Conservation (phyloP, 1,284 basidiomycete species). For the Vanrija humicola region DNA sequence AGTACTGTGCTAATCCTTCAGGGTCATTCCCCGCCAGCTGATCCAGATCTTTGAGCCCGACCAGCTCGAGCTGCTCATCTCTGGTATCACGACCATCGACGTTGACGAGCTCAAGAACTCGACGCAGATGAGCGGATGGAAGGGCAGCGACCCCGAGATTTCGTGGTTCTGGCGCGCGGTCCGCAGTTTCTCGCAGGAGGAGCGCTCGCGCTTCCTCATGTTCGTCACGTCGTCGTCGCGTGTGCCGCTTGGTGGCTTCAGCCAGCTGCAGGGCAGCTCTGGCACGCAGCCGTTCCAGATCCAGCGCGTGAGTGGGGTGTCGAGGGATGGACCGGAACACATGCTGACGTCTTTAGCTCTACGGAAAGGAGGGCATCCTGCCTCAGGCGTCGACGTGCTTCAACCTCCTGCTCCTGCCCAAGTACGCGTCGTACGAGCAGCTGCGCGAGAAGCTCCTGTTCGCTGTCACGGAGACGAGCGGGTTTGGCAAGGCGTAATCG, state of each 20-base stretch:
- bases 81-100: conserved; percentile 96
- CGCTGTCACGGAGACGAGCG: conserved; percentile 89
- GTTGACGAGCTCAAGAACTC: conserved; percentile 97
- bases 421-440: conserved; percentile 90
- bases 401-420: conserved; percentile 68
- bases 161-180: conserved; percentile 99
- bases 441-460: conserved; percentile 78
- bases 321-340: conserved; percentile 39
- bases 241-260: conserved; percentile 90
- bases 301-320: conserved; percentile 60
- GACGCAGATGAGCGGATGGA: conserved; percentile 48
- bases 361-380: conserved; percentile 44
- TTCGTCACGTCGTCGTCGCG: conserved; percentile 92
- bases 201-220: conserved; percentile 91
- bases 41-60: conserved; percentile 83
- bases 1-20: conserved; percentile 41
- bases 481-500: conserved; percentile 65
- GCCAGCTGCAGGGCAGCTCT: conserved; percentile 87
- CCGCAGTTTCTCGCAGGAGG: conserved; percentile 94
- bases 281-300: conserved; percentile 96
- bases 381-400: conserved; percentile 50
- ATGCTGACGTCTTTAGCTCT: conserved; percentile 53
- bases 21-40: conserved; percentile 47
- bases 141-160: conserved; percentile 76
- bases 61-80: conserved; percentile 95